Evolutionary conservation across 2,329 filamentous ascomycete species (phyloP).

Genomic region (Nemania abortiva): DNA sequence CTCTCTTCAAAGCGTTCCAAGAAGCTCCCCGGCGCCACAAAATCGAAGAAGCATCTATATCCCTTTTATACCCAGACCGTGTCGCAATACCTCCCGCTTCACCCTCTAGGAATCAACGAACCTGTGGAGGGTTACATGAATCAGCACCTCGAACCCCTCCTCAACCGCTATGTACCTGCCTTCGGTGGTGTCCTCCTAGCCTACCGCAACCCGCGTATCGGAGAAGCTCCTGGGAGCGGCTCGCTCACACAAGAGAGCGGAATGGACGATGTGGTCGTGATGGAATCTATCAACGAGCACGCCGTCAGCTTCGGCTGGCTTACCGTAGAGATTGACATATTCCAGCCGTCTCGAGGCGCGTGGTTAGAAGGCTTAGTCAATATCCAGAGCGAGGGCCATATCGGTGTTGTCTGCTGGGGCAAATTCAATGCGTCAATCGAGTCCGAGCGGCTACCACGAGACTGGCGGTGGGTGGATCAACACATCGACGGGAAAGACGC

Average conservation of each 20-base stretch:
- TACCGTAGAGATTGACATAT: slow-evolving; percentile 86
- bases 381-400: slow-evolving; percentile 87
- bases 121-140: slow-evolving; percentile 78
- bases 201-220: slow-evolving; percentile 76
- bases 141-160: slow-evolving; percentile 79
- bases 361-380: slow-evolving; percentile 85
- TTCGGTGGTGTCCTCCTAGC: slow-evolving; percentile 80
- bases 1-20: slow-evolving; percentile 46
- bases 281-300: slow-evolving; percentile 79
- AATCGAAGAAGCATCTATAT: slow-evolving; percentile 59
- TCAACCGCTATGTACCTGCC: slow-evolving; percentile 80
- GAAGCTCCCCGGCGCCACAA: slow-evolving; percentile 4
- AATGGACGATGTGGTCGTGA: slow-evolving; percentile 58
- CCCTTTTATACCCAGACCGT: slow-evolving; percentile 84
- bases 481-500: slow-evolving; percentile 53
- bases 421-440: slow-evolving; percentile 93
- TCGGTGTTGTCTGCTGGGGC: slow-evolving; percentile 90
- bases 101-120: slow-evolving; percentile 75
- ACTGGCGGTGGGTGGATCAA: slow-evolving; percentile 83
- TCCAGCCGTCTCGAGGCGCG: slow-evolving; percentile 78
- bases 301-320: slow-evolving; percentile 89
- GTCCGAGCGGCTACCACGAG: slow-evolving; percentile 76
- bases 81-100: slow-evolving; percentile 83
- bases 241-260: slow-evolving; percentile 63
- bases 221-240: slow-evolving; percentile 66